A percentile compares a stretch with the other conserved stretches of the same genome.
Evolutionary conservation across 169 alveolate genomes (phyloP).

Genomic region (Plasmodium gonderi): DNA sequence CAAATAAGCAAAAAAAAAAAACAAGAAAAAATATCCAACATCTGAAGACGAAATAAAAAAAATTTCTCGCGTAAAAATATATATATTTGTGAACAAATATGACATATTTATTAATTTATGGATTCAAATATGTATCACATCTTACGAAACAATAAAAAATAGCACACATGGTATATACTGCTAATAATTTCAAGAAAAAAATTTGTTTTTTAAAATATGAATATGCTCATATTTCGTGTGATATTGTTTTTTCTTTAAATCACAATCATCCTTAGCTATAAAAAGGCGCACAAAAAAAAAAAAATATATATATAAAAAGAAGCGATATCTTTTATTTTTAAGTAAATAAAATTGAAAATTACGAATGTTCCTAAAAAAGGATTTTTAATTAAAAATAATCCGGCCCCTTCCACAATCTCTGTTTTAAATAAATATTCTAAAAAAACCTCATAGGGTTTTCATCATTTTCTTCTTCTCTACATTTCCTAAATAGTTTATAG

Average conservation of each 20-base stretch:
- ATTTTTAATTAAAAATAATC: neutral
- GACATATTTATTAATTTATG: neutral
- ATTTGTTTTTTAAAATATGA: neutral
- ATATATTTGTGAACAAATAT: neutral
- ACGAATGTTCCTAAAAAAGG: neutral
- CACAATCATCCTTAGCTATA: neutral
- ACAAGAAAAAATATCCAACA: neutral
- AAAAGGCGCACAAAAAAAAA: neutral
- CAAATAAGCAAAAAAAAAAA: too few species aligned
- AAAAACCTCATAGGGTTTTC: neutral
- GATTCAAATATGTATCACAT: neutral
- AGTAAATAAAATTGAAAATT: neutral
- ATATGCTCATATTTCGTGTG: neutral
- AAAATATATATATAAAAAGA: neutral
- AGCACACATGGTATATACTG: neutral
- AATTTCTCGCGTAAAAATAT: neutral
- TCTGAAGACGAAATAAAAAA: neutral
- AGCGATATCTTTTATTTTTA: neutral
- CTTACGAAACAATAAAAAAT: neutral
- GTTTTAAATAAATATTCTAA: constrained; percentile 1
- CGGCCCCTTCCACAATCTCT: neutral
- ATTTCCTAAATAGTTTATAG: constrained; percentile 7
- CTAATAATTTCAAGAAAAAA: neutral
- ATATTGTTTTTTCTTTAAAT: neutral
- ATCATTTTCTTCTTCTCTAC: constrained; percentile 29